Percentiles rank a stretch among this genome's conserved stretches.
phyloP scores from a whole-genome alignment of 805 yeast species.

The Kodamaea fukazawae region DNA sequence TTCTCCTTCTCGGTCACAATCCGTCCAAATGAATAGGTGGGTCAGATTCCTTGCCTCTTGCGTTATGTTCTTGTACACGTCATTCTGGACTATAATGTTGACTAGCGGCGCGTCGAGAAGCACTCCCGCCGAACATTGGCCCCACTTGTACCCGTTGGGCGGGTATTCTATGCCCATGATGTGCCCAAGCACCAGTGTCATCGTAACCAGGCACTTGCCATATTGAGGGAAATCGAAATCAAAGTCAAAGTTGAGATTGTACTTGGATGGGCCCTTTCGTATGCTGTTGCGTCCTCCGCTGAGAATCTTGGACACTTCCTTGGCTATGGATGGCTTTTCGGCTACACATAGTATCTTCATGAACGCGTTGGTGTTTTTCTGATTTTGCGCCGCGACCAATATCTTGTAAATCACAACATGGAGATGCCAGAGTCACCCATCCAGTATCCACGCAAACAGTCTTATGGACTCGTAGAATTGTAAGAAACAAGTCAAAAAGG shows the following conservation, averaged over 20 bases:
- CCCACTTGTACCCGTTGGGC: slow-evolving; percentile 56
- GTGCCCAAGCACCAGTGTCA: slow-evolving; percentile 95
- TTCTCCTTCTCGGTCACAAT: slow-evolving; percentile 97
- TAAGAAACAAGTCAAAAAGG: too few relatives aligned
- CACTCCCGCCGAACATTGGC: slow-evolving; percentile 57
- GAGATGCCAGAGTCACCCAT: too few relatives aligned
- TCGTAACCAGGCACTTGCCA: slow-evolving; percentile 75
- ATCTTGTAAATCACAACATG: too few relatives aligned
- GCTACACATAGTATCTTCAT: slow-evolving; percentile 92
- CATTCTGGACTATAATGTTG: slow-evolving; percentile 36
- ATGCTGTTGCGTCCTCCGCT: slow-evolving; percentile 64
- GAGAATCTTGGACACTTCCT: slow-evolving; percentile 69
- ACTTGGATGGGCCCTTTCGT: slow-evolving; percentile 54
- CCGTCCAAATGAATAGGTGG: slow-evolving; percentile 91
- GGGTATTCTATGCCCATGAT: slow-evolving; percentile 65
- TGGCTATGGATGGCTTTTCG: slow-evolving; percentile 93
- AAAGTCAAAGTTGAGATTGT: slow-evolving; percentile 78
- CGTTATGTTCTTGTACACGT: slow-evolving; percentile 64
- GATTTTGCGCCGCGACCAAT: too few relatives aligned
- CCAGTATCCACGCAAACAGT: too few relatives aligned
- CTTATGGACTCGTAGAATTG: too few relatives aligned
- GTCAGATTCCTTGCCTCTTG: slow-evolving; percentile 60
- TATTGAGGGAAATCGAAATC: slow-evolving; percentile 56
- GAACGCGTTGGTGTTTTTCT: background rate
- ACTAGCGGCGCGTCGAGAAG: slow-evolving; percentile 70